Conservation (phyloP, 768 basidiomycete genomes). For the Termitomyces eurrhizus region DNA sequence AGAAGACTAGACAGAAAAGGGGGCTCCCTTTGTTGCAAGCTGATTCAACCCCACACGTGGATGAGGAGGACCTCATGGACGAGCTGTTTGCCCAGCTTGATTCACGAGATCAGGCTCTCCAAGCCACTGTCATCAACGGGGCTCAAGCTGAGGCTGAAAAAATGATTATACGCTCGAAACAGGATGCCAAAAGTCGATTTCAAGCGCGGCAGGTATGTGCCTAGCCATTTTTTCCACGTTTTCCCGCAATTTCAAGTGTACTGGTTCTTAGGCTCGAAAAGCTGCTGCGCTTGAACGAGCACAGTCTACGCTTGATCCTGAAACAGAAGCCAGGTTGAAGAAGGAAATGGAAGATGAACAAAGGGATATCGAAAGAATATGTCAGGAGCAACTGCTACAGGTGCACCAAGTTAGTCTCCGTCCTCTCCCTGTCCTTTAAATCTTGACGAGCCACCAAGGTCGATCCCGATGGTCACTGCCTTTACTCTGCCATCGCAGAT, state of each 20-base stretch:
- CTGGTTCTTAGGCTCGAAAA: constrained; percentile 56
- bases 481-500: constrained; percentile 92
- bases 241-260: background rate
- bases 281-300: constrained; percentile 59
- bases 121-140: constrained; percentile 42
- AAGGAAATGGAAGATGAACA: constrained; percentile 69
- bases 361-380: constrained; percentile 55
- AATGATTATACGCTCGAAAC: constrained; percentile 34
- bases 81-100: constrained; percentile 78
- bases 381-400: constrained; percentile 61
- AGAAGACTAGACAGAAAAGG: constrained; percentile 57
- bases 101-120: constrained; percentile 47
- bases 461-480: constrained; percentile 93
- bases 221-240: background rate
- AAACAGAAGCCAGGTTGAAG: constrained; percentile 54
- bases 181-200: constrained; percentile 60
- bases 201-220: constrained; percentile 62
- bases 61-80: constrained; percentile 64
- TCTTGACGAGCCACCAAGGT: constrained; percentile 45
- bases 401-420: constrained; percentile 53
- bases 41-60: constrained; percentile 32
- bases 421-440: background rate
- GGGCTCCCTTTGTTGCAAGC: constrained; percentile 31
- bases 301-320: constrained; percentile 49
- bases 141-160: constrained; percentile 37